Percentiles rank a stretch among this genome's conserved stretches.
phyloP scores from a whole-genome alignment of 345 rosid genomes.

The Eucalyptus cloeziana region DNA sequence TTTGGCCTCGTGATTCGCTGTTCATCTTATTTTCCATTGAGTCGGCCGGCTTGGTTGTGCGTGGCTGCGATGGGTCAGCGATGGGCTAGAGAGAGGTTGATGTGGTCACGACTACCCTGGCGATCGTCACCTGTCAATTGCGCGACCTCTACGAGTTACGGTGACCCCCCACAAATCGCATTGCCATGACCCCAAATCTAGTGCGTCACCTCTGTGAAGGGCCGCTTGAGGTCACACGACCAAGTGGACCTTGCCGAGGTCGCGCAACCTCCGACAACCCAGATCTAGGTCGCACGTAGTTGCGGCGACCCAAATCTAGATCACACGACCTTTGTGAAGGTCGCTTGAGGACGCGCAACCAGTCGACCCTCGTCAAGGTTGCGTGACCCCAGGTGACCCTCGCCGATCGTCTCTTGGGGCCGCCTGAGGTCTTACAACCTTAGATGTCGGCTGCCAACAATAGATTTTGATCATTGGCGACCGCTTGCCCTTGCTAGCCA shows the following conservation, averaged over 20 bases:
- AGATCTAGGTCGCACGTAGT: accelerated
- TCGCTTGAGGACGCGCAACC: accelerated
- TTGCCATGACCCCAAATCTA: accelerated
- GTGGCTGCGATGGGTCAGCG: accelerated
- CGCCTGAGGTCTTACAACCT: accelerated
- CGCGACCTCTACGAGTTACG: accelerated
- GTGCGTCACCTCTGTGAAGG: accelerated
- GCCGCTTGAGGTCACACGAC: accelerated
- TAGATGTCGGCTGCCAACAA: accelerated
- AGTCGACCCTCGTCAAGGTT: accelerated
- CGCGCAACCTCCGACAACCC: accelerated
- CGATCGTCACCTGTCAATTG: accelerated
- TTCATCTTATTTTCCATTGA: no score
- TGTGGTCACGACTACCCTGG: accelerated
- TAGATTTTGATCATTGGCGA: accelerated
- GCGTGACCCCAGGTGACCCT: accelerated
- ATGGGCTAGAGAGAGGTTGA: no score
- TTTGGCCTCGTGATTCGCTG: no score
- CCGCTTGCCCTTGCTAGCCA: accelerated
- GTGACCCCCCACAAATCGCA: accelerated
- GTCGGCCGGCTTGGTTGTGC: accelerated
- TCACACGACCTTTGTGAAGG: no score
- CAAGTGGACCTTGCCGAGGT: accelerated
- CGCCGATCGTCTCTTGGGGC: accelerated
- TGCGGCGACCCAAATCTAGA: accelerated